Base-by-base conservation (phyloP, 139 green algal species). In the Haematococcus lacustris region DNA sequence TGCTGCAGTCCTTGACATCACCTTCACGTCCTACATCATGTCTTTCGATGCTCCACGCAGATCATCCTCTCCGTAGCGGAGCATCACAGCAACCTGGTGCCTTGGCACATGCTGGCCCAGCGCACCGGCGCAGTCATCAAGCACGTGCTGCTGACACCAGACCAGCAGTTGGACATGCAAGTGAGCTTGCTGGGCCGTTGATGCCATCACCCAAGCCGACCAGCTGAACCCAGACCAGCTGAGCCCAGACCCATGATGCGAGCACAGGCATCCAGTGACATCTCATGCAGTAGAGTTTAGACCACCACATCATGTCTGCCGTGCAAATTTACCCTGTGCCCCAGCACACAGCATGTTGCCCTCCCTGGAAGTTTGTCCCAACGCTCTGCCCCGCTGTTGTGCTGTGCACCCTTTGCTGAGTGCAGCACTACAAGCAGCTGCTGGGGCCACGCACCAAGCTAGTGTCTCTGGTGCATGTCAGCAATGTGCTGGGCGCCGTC, bases 1-100 rank as follows among this genome's bases (percentile, higher is more conserved):
- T n/a, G 5, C 2, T 38, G 70, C 6, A 34, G 39, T 40, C 2
- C 3, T 4, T 53, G 43, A 17, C 43, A 53, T 53, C 9, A 17
- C 43, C 9, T 53, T 53, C 43, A 53, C 43, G 43, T 17, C 57
- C n/a, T n/a, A n/a, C n/a, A n/a, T n/a, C 57, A 65, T 5, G 57
- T 65, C 17, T 37, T 30, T 13, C 23, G 28, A 32, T 65, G 57
- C 25, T 65, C 17, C 57, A 33, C 79, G 63, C 79, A 96, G 89
- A 89, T 98, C 38, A 79, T 98, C n/a, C 47, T 93, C 30, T 93
- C 86, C 6, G 93, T 98, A 3, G 91, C 93, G 51, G 96, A 99
- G 89, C 94, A 98, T 80, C 96, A 99, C 86, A 92, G 83, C 88
- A 99, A 98, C 80, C 70, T 99, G 38, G 94, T 99, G 39, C 96